These are phyloP conservation scores for Rosa lucieae DNA, from an alignment of 306 rosid genomes.

Conservation along the genomic window DNA sequence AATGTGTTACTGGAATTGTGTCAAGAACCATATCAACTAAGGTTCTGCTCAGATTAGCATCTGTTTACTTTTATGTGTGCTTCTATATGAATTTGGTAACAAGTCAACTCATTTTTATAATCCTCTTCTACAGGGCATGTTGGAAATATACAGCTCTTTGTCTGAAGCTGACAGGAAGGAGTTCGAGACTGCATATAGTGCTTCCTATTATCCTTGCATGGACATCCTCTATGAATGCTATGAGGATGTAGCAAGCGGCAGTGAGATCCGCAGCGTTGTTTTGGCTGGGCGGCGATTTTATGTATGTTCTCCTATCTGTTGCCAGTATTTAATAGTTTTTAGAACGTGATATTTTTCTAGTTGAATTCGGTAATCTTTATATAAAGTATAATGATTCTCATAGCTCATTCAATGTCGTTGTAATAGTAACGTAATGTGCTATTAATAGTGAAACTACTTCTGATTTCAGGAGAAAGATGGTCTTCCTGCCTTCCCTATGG, in stretches of 20 bases:
- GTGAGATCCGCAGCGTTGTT: slow-evolving; percentile 96
- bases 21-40: slow-evolving; percentile 83
- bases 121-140: slow-evolving; percentile 62
- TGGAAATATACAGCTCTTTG: slow-evolving; percentile 77
- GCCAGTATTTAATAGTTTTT: not conserved
- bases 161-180: slow-evolving; percentile 75
- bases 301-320: slow-evolving; percentile 42
- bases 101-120: not conserved
- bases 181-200: slow-evolving; percentile 92
- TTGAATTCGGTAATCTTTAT: not conserved
- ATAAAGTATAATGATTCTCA: not conserved
- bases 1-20: slow-evolving; percentile 76
- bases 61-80: not conserved
- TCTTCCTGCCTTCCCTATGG: slow-evolving; percentile 97
- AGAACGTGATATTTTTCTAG: not conserved
- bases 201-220: slow-evolving; percentile 95
- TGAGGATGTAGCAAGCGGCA: slow-evolving; percentile 88
- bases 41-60: slow-evolving; percentile 42
- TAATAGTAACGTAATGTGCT: not conserved
- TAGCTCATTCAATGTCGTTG: not conserved
- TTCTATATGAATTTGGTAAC: slow-evolving; percentile 6
- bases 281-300: slow-evolving; percentile 96
- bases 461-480: slow-evolving; percentile 89
- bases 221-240: slow-evolving; percentile 97
- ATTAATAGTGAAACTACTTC: slow-evolving; percentile 10